phyloP scores from a whole-genome alignment of 2,329 filamentous ascomycete species.

The Dactylellina sp. region DNA sequence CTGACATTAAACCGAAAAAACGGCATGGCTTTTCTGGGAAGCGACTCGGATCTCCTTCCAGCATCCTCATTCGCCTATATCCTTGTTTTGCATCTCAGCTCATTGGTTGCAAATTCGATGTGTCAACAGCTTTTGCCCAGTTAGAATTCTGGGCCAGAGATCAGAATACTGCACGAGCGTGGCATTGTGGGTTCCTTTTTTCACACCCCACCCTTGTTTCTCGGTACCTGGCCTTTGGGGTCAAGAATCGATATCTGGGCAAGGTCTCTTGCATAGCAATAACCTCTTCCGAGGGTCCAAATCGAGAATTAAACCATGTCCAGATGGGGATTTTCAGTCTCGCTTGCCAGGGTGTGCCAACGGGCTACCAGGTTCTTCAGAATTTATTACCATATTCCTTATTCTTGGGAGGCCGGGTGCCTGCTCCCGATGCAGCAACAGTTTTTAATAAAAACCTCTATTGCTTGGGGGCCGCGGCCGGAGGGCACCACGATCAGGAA shows the following conservation, averaged over 20 bases:
- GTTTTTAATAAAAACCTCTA: constrained; percentile 47
- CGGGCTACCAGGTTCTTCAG: constrained; percentile 53
- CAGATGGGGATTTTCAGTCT: constrained; percentile 56
- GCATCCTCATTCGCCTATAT: constrained; percentile 55
- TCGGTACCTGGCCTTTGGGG: constrained; percentile 56
- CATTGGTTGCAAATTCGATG: constrained; percentile 57
- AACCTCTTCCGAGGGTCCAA: constrained; percentile 52
- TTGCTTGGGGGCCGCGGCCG: constrained; percentile 40
- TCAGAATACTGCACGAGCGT: constrained; percentile 45
- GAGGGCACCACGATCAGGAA: constrained; percentile 14
- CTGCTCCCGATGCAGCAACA: constrained; percentile 52
- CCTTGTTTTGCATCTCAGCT: constrained; percentile 47
- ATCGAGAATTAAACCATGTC: constrained; percentile 55
- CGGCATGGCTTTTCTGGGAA: constrained; percentile 55
- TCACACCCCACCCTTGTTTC: constrained; percentile 42
- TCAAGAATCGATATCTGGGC: constrained; percentile 50
- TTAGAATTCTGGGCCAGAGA: constrained; percentile 29
- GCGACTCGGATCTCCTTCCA: constrained; percentile 54
- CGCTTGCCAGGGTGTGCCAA: constrained; percentile 55
- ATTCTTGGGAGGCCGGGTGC: constrained; percentile 51
- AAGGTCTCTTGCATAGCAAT: constrained; percentile 50
- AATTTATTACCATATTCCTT: constrained; percentile 45
- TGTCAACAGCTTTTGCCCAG: constrained; percentile 48
- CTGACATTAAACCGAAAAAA: constrained; percentile 56
- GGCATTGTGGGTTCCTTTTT: constrained; percentile 45